phyloP scores from a whole-genome alignment of 805 yeast genomes.

The Candida koratica region DNA sequence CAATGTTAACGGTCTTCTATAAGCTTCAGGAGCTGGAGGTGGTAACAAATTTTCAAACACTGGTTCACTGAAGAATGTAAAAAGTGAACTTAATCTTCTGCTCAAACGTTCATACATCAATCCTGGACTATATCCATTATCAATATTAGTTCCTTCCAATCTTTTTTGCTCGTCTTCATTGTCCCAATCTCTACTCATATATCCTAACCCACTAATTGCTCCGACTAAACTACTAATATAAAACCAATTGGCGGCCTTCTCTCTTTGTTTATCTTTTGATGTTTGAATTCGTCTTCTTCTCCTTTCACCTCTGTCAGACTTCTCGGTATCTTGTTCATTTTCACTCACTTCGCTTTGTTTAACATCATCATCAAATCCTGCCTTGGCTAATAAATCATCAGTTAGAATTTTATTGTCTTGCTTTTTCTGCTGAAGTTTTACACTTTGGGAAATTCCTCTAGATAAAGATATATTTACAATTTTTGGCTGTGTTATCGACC shows the following conservation, averaged over 20 bases:
- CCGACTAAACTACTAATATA: constrained; percentile 58
- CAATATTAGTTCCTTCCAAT: constrained; percentile 47
- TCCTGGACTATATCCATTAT: constrained; percentile 63
- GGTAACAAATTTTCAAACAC: constrained; percentile 91
- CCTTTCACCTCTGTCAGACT: constrained; percentile 8
- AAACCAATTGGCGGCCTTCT: constrained; percentile 70
- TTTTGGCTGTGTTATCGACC: constrained; percentile 3
- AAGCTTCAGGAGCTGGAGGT: constrained; percentile 86
- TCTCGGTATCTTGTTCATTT: constrained; percentile 8
- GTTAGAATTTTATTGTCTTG: constrained; percentile 46
- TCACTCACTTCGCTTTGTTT: constrained; percentile 14
- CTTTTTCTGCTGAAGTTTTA: constrained; percentile 17
- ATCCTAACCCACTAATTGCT: constrained; percentile 51
- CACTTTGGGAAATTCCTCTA: constrained; percentile 8
- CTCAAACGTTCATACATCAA: constrained; percentile 65
- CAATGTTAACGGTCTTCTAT: constrained; percentile 86
- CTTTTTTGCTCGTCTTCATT: constrained; percentile 58
- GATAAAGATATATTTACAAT: not conserved
- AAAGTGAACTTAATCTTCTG: constrained; percentile 68
- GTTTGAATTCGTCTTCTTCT: constrained; percentile 54
- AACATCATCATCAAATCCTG: constrained; percentile 63
- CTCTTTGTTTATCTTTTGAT: constrained; percentile 77
- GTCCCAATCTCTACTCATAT: constrained; percentile 83
- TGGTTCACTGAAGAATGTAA: constrained; percentile 87
- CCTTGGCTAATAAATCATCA: constrained; percentile 77